Conservation (phyloP, 164 flowering plant species). For the Aristolochia californica region DNA sequence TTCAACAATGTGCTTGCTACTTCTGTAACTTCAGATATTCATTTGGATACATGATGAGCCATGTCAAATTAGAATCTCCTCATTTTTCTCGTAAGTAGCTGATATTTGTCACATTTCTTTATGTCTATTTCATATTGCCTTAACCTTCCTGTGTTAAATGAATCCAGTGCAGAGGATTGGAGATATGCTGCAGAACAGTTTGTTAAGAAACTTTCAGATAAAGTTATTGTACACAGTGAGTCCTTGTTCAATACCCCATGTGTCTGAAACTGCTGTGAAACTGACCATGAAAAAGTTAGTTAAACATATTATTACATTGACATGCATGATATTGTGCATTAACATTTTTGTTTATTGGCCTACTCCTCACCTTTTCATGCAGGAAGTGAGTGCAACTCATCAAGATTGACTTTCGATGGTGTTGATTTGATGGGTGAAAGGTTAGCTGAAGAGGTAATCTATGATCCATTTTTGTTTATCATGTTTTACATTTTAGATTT, state of each 20-base stretch:
- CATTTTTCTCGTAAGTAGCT: too few species aligned
- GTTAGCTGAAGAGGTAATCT: conserved; percentile 76
- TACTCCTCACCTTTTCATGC: conserved; percentile 13
- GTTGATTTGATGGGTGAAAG: conserved; percentile 91
- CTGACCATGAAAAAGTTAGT: not conserved
- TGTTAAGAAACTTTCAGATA: conserved; percentile 71
- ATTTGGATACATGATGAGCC: too few species aligned
- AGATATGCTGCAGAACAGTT: conserved; percentile 85
- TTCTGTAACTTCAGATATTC: too few species aligned
- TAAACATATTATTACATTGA: too few species aligned
- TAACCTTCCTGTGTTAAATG: not conserved
- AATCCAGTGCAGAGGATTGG: conserved; percentile 77
- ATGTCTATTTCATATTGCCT: too few species aligned
- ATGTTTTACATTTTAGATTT: too few species aligned
- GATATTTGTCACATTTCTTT: too few species aligned
- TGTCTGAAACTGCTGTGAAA: too few species aligned
- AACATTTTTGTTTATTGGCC: too few species aligned
- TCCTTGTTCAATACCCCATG: conserved; percentile 8
- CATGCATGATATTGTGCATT: too few species aligned
- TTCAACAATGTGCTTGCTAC: too few species aligned
- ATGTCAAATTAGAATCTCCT: too few species aligned
- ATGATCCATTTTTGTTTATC: not conserved
- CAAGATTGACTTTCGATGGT: conserved; percentile 80
- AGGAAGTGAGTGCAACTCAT: conserved; percentile 79
- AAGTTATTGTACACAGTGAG: conserved; percentile 91